phyloP scores from a whole-genome alignment of 352 stramenopile genomes.

The Plasmopara muralis region DNA sequence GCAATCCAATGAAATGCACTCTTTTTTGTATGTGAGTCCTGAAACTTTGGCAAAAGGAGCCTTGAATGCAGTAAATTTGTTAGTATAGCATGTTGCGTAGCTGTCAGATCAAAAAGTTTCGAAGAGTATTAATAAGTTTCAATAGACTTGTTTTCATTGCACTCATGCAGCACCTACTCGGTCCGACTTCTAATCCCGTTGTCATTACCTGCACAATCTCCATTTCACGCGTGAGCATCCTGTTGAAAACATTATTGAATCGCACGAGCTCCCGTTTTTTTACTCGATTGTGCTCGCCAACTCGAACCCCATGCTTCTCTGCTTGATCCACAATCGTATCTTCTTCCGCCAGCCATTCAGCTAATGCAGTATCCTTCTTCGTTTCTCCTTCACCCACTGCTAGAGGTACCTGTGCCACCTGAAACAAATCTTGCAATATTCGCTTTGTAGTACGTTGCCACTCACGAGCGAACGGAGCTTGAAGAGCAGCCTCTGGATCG shows the following conservation, averaged over 20 bases:
- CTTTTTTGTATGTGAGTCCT: slow-evolving; percentile 40
- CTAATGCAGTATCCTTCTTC: slow-evolving; percentile 31
- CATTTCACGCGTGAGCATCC: slow-evolving; percentile 63
- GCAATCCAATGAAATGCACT: slow-evolving; percentile 72
- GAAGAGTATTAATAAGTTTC: slow-evolving; percentile 2
- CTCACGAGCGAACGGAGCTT: slow-evolving; percentile 48
- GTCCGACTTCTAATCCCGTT: slow-evolving; percentile 66
- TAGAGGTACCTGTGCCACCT: slow-evolving; percentile 47
- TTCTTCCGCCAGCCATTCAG: slow-evolving; percentile 46
- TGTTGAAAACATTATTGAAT: slow-evolving; percentile 56
- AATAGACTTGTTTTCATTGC: not conserved
- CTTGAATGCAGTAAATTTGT: slow-evolving; percentile 52
- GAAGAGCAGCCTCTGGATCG: slow-evolving; percentile 28
- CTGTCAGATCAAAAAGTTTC: slow-evolving; percentile 8
- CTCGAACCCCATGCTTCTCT: slow-evolving; percentile 29
- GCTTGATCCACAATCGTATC: slow-evolving; percentile 28
- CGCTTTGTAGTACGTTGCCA: slow-evolving; percentile 63
- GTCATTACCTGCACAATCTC: slow-evolving; percentile 68
- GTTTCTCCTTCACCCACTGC: slow-evolving; percentile 6
- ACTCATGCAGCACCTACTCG: slow-evolving; percentile 29
- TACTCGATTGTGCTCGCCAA: slow-evolving; percentile 34
- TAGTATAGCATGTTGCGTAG: slow-evolving; percentile 53
- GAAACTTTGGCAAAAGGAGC: slow-evolving; percentile 55
- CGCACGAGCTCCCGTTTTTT: slow-evolving; percentile 34
- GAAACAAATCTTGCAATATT: slow-evolving; percentile 55